Base-by-base conservation (phyloP, 192 early-diverging fungal species). In the Funneliformis mosseae region DNA sequence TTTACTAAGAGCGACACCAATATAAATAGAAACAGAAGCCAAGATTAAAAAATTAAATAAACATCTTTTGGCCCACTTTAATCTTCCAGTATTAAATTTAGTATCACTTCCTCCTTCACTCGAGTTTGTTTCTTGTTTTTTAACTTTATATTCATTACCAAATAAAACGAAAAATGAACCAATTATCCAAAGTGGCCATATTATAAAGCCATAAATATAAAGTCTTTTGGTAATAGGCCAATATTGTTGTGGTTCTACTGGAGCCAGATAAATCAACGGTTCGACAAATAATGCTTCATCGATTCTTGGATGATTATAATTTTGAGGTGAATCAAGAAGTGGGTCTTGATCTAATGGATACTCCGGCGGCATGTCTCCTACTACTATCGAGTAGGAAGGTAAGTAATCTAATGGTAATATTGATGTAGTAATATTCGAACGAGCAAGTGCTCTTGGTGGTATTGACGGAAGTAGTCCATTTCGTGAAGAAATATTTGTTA, bases 121-220 rank as follows among this genome's bases (percentile, higher is more conserved):
- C 5, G 48, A 16, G 48, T 3, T 50, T 2, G 16, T 55, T n/a
- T 18, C 50, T 21, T 55, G 50, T 21, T 55, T 18, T 55, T 55
- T 14, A 55, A 21, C 14, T 55, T n/a, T 55, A 55, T 55, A 55
- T 55, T 55, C 50, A 14, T 64, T 9, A 64, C 27, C 63, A 64
- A 64, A 7, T 27, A 64, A 64, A 64, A 27, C 12, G 27, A 21
- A 64, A 27, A 64, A 11, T 12, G 73, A 3, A 10, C 73, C 73
- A 27, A 75, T 10, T 25, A 75, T 8, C 73, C 73, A 75, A 14
- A 75, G n/a, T 21, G 73, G 73, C 73, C 73, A 75, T 27, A 75
- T 46, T 50, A 75, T 11, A 39, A 75, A 75, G 10, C 73, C 73
- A 25, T 46, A 75, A 75, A 75, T 21, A 38, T 75, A 75, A 5